Conservation (phyloP, 768 basidiomycete genomes). For the Leucocoprinus leucothites region DNA sequence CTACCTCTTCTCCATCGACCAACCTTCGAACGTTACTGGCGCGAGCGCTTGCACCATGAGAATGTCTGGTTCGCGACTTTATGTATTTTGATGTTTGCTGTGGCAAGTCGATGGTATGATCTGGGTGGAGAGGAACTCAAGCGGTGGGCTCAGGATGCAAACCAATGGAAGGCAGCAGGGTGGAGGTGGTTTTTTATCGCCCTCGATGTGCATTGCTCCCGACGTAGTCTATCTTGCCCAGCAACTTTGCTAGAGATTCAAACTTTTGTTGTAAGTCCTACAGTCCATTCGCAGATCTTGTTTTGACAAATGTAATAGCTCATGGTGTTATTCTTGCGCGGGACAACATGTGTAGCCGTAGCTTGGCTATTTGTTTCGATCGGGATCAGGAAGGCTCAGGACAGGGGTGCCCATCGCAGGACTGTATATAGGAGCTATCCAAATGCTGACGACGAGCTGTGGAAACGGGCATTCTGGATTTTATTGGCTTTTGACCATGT, state of each 20-base stretch:
- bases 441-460: conserved; percentile 61
- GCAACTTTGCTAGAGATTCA: conserved; percentile 64
- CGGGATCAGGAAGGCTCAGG: conserved; percentile 64
- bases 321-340: conserved; percentile 52
- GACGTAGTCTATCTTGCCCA: conserved; percentile 51
- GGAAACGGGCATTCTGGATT: conserved; percentile 80
- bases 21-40: conserved; percentile 64
- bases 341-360: conserved; percentile 43
- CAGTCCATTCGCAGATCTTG: neutral
- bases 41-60: conserved; percentile 45
- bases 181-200: conserved; percentile 48
- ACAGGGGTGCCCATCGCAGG: conserved; percentile 73
- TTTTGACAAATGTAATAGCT: conserved; percentile 31
- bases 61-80: conserved; percentile 60
- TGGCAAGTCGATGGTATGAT: conserved; percentile 63
- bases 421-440: conserved; percentile 47
- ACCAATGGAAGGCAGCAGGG: conserved; percentile 54
- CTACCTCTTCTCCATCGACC: conserved; percentile 71
- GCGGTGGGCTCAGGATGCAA: conserved; percentile 17
- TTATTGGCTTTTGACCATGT: conserved; percentile 60
- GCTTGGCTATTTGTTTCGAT: conserved; percentile 54
- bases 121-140: conserved; percentile 31
- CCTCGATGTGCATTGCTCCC: conserved; percentile 44
- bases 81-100: conserved; percentile 64
- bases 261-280: conserved; percentile 27